Evolutionary conservation across 306 rosid genomes (phyloP).

Genomic region (Coriaria nepalensis): DNA sequence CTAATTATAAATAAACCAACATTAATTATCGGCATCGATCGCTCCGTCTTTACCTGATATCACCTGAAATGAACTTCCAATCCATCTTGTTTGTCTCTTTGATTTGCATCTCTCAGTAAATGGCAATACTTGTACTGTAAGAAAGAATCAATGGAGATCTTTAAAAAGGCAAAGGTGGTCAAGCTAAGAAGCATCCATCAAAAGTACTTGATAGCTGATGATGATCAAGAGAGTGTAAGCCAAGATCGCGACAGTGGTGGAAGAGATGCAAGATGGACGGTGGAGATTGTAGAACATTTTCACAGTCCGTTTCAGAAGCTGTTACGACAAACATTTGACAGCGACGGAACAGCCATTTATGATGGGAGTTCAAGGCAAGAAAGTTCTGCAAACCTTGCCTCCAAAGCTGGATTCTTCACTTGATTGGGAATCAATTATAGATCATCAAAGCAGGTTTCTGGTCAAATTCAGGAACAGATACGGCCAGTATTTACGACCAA

Average conservation of each 20-base stretch:
- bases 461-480: slow-evolving; percentile 53
- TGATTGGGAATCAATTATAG: slow-evolving; percentile 88
- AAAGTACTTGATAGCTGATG: slow-evolving; percentile 59
- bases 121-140: too few species aligned
- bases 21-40: too few species aligned
- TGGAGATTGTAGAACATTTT: slow-evolving; percentile 29
- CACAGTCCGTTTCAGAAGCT: slow-evolving; percentile 47
- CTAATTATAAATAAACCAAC: too few species aligned
- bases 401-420: slow-evolving; percentile 47
- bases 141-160: slow-evolving; percentile 47
- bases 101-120: too few species aligned
- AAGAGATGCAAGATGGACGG: slow-evolving; percentile 62
- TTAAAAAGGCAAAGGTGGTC: slow-evolving; percentile 47
- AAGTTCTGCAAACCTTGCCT: slow-evolving; percentile 56
- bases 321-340: slow-evolving; percentile 60
- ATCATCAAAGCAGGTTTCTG: slow-evolving; percentile 30
- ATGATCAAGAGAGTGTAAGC: slow-evolving; percentile 47
- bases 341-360: slow-evolving; percentile 69
- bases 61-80: too few species aligned
- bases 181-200: slow-evolving; percentile 74
- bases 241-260: slow-evolving; percentile 58
- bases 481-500: slow-evolving; percentile 62
- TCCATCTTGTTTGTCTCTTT: too few species aligned
- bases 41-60: too few species aligned
- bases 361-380: slow-evolving; percentile 52